These are phyloP conservation scores for Wilcoxina mikolae DNA, from an alignment of 495 filamentous ascomycete genomes.

Conservation along the genomic window DNA sequence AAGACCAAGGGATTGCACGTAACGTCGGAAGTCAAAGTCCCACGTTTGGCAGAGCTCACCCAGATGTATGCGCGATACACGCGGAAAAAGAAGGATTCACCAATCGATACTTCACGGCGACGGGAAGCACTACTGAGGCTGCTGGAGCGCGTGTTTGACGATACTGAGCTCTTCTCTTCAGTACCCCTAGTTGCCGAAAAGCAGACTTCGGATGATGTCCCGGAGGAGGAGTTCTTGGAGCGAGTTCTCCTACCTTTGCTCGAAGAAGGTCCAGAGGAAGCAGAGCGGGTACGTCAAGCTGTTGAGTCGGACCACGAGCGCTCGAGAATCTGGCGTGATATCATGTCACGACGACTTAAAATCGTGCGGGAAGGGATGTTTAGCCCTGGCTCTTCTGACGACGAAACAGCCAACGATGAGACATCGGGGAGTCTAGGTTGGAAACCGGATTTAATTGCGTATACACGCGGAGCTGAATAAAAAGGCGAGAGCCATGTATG, in stretches of 20 bases:
- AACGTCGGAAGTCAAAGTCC: constrained; percentile 2
- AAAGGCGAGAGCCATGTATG: too few species aligned
- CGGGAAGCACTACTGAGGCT: background rate
- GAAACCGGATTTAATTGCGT: constrained; percentile 2
- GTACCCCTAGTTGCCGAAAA: background rate
- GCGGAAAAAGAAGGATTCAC: background rate
- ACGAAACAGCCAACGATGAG: background rate
- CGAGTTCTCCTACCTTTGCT: background rate
- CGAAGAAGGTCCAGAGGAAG: background rate
- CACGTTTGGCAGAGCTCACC: background rate
- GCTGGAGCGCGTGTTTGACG: constrained; percentile 1
- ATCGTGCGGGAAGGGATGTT: background rate
- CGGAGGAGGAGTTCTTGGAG: background rate
- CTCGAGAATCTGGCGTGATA: constrained; percentile 3
- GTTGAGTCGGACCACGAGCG: background rate
- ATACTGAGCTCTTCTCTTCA: background rate
- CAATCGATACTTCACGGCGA: background rate
- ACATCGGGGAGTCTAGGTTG: background rate
- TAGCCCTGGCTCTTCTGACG: background rate
- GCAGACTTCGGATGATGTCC: background rate
- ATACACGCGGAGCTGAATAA: background rate
- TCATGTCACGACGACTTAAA: background rate
- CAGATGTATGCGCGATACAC: background rate
- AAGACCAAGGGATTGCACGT: constrained; percentile 21
- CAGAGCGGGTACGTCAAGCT: background rate